These are phyloP conservation scores for Strobilomyces confusus DNA, from an alignment of 768 basidiomycete genomes.

Conservation along the genomic window DNA sequence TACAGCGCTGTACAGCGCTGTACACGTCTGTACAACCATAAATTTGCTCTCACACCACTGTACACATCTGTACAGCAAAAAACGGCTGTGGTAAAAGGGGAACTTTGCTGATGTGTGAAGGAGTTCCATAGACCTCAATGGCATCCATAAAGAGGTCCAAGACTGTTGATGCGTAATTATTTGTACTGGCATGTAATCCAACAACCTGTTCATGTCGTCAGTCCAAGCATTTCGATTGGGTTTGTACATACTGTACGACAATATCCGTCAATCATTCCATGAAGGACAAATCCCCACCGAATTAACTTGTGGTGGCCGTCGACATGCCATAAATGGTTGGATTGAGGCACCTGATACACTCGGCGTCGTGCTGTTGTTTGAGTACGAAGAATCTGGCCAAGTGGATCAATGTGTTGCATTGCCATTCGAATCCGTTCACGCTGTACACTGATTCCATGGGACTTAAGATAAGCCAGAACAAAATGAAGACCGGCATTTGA, in stretches of 20 bases:
- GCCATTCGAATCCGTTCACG: conserved; percentile 1
- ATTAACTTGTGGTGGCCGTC: conserved; percentile 27
- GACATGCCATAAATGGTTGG: conserved; percentile 24
- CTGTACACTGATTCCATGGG: conserved; percentile 16
- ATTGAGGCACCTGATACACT: conserved; percentile 4
- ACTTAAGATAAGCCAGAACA: conserved; percentile 9
- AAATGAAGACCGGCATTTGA: conserved; percentile 21
- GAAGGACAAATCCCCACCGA: conserved; percentile 22
- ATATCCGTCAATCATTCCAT: conserved; percentile 28
- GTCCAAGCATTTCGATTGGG: too few species aligned
- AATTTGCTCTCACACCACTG: too few species aligned
- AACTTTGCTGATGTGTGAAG: too few species aligned
- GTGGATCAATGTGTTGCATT: conserved; percentile 8
- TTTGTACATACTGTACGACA: conserved; percentile 24
- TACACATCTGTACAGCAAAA: too few species aligned
- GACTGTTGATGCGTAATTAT: conserved; percentile 28
- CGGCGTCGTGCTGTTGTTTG: neutral
- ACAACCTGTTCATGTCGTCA: conserved; percentile 10
- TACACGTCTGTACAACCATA: too few species aligned
- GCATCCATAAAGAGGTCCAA: conserved; percentile 21
- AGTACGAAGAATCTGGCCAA: neutral
- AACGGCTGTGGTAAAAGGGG: too few species aligned
- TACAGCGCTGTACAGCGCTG: too few species aligned
- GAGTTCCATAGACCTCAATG: conserved; percentile 10
- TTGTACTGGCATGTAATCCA: conserved; percentile 16